Conservation (phyloP, 441 rosid genomes). For the Daphne laureola region DNA sequence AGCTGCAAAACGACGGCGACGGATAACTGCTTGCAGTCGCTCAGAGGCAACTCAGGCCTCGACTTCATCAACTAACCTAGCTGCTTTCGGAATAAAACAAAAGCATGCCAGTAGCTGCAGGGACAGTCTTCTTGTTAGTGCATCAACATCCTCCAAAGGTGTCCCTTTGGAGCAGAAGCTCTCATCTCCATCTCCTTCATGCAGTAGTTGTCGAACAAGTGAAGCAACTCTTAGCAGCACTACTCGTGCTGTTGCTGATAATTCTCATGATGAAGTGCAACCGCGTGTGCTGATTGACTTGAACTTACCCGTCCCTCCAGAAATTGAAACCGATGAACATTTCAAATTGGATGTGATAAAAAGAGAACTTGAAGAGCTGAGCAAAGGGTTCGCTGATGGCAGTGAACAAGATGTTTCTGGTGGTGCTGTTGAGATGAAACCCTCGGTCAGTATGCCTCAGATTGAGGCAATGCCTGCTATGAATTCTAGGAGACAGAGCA, state of each 20-base stretch:
- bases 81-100: slow-evolving; percentile 11
- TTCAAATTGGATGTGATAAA: slow-evolving; percentile 14
- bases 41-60: slow-evolving; percentile 12
- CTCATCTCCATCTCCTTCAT: slow-evolving; percentile 20
- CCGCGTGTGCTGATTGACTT: slow-evolving; percentile 31
- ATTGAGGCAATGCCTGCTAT: slow-evolving; percentile 20
- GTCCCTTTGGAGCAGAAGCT: slow-evolving; percentile 23
- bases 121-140: slow-evolving; percentile 13
- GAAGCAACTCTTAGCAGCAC: slow-evolving; percentile 21
- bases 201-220: slow-evolving; percentile 19
- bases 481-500: slow-evolving; percentile 33
- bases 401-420: slow-evolving; percentile 11
- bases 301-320: slow-evolving; percentile 31
- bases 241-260: slow-evolving; percentile 13
- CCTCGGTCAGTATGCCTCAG: slow-evolving; percentile 7
- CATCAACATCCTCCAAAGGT: slow-evolving; percentile 13
- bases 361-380: slow-evolving; percentile 16
- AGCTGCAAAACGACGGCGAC: slow-evolving; percentile 18
- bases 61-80: not conserved
- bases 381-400: slow-evolving; percentile 12
- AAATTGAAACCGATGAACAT: slow-evolving; percentile 26
- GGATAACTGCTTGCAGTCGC: slow-evolving; percentile 20
- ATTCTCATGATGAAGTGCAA: slow-evolving; percentile 17
- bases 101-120: slow-evolving; percentile 7
- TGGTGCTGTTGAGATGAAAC: slow-evolving; percentile 8